Base-by-base conservation (phyloP, 2,329 filamentous ascomycete genomes). In the Claviceps pusilla region DNA sequence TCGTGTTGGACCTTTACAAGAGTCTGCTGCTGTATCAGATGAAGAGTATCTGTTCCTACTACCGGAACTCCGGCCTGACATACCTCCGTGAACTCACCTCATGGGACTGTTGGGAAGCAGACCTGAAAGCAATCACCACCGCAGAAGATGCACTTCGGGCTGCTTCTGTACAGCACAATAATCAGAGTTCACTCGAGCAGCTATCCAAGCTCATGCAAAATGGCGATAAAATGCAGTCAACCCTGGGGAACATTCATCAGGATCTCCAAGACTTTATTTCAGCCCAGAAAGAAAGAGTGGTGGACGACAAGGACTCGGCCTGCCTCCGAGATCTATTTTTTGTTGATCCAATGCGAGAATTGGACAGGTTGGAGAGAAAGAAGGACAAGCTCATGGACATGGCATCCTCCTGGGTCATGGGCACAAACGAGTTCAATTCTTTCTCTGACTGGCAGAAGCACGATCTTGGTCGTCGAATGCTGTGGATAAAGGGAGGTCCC, bases 401-500 rank as follows among this genome's bases (percentile, higher is more conserved):
- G 14, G 54, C 55, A 3, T 58, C 49, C 48, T 55, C 55, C 4
- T 59, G 57, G 57, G 55, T 59, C 35, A 43, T 59, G 49, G 37
- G 33, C 11, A 59, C 46, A 0, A 12, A 54, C 12, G 53, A 59
- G 43, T 59, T 52, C 41, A 29, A n/a, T 11, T 53, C 55, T 9
- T 69, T 69, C 48, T 57, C 57, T 19, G 48, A 60, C 35, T 70
- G 66, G 66, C 61, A 57, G 6, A 54, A 61, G 12, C 51, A 58
- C 49, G 9, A 55, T n/a, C 39, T 59, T 3, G 57, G 55, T 43
- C 61, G 60, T 28, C 45, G 45, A 47, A 52, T 68, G 28, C 60
- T 69, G 0, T 70, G 66, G 67, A 60, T 70, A 6, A 66, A 64
- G 24, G 67, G 65, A 6, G 59, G 63, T n/a, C 63, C 66, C 3